These are phyloP conservation scores for Phytophthora boehmeriae DNA, from an alignment of 352 stramenopile genomes.

Conservation along the genomic window DNA sequence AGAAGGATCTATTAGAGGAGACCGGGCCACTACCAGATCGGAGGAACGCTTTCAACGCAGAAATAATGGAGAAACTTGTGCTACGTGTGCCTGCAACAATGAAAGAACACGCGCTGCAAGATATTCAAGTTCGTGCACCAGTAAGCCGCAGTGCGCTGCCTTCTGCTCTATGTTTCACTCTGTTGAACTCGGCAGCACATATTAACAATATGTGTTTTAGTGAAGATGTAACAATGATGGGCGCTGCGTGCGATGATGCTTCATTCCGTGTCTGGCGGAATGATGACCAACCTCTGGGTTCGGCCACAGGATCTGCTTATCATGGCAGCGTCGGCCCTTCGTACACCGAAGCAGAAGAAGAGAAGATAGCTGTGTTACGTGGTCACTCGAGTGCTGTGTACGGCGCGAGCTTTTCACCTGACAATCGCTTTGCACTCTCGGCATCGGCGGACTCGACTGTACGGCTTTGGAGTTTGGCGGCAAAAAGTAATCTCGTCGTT, in stretches of 20 bases:
- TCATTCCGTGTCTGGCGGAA: constrained; percentile 87
- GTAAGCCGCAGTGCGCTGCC: constrained; percentile 62
- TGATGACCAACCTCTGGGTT: constrained; percentile 76
- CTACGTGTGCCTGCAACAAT: constrained; percentile 67
- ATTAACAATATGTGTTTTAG: constrained; percentile 88
- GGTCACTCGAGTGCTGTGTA: constrained; percentile 88
- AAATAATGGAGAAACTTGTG: constrained; percentile 84
- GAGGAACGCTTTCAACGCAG: constrained; percentile 66
- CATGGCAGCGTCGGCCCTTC: constrained; percentile 41
- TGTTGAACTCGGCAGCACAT: constrained; percentile 78
- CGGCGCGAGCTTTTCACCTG: constrained; percentile 80
- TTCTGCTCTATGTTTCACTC: constrained; percentile 78
- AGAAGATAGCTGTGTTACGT: constrained; percentile 71
- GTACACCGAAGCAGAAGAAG: constrained; percentile 61
- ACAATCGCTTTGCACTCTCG: constrained; percentile 87
- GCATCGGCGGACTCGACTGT: constrained; percentile 82
- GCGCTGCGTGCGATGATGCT: constrained; percentile 69
- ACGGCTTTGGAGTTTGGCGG: constrained; percentile 86
- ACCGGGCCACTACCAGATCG: constrained; percentile 72
- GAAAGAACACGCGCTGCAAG: constrained; percentile 72
- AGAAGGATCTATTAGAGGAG: constrained; percentile 61
- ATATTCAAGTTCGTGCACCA: constrained; percentile 56
- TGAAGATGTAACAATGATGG: constrained; percentile 78
- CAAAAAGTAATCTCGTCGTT: constrained; percentile 76
- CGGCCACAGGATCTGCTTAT: constrained; percentile 63